These are phyloP conservation scores for Vanderwaltozyma yarrowii DNA, from an alignment of 805 yeast genomes.

Conservation along the genomic window DNA sequence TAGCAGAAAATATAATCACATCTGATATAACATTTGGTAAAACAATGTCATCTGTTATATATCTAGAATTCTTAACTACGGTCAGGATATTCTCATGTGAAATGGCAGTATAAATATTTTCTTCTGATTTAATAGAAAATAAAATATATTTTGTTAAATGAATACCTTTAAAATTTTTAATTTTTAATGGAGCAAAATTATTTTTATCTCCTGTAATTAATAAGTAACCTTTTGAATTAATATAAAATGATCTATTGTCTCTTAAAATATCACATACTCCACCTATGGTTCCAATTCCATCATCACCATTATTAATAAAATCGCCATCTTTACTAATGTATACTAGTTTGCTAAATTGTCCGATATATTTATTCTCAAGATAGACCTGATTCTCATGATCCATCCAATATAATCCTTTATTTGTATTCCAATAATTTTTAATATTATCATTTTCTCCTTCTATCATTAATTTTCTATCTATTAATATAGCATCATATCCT, in stretches of 20 bases:
- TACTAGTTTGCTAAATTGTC: background rate
- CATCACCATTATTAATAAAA: slow-evolving; percentile 2
- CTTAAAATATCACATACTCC: no score
- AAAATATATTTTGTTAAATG: background rate
- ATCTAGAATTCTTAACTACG: background rate
- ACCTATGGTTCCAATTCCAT: slow-evolving; percentile 1
- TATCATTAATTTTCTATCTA: background rate
- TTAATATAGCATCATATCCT: slow-evolving; percentile 5
- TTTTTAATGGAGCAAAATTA: background rate
- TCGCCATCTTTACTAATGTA: background rate
- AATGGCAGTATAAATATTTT: background rate
- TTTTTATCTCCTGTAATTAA: background rate
- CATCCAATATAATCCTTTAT: slow-evolving; percentile 9
- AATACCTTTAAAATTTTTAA: background rate
- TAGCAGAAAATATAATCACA: background rate
- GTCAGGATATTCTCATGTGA: background rate
- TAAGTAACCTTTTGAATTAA: background rate
- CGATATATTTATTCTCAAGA: slow-evolving; percentile 1
- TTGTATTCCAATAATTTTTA: slow-evolving; percentile 2
- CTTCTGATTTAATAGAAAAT: background rate
- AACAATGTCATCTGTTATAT: background rate
- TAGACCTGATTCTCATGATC: slow-evolving; percentile 4
- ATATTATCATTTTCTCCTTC: background rate
- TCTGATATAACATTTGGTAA: background rate
- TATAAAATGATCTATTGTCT: background rate